Conservation (phyloP, 768 basidiomycete genomes). For the Lactarius sp. region DNA sequence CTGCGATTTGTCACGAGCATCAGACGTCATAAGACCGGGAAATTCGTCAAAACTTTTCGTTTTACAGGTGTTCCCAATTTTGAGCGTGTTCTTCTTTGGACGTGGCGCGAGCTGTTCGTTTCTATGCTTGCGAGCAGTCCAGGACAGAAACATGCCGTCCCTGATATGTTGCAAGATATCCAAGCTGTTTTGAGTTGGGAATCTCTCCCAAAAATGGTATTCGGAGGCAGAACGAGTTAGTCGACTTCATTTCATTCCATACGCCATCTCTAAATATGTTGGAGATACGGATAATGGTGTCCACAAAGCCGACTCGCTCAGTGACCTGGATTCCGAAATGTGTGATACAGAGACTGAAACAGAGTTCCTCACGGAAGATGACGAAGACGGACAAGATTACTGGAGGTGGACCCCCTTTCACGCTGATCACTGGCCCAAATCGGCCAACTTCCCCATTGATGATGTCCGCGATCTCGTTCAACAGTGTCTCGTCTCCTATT, state of each 20-base stretch:
- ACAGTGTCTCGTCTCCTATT: slow-evolving; percentile 41
- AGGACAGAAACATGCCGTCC: slow-evolving; percentile 34
- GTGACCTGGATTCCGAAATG: slow-evolving; percentile 1
- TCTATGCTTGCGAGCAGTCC: slow-evolving; percentile 43
- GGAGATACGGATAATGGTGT: not conserved
- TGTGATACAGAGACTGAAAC: not conserved
- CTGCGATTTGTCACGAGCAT: slow-evolving; percentile 45
- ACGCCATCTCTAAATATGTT: slow-evolving; percentile 17
- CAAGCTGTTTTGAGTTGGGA: slow-evolving; percentile 47
- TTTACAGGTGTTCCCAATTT: slow-evolving; percentile 46
- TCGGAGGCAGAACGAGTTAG: slow-evolving; percentile 48
- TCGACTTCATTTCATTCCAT: slow-evolving; percentile 5
- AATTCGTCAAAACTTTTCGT: slow-evolving; percentile 44
- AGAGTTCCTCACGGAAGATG: not conserved
- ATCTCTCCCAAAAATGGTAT: slow-evolving; percentile 47
- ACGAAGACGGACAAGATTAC: slow-evolving; percentile 15
- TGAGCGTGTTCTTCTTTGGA: slow-evolving; percentile 49
- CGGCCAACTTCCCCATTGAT: slow-evolving; percentile 38
- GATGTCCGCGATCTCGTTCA: slow-evolving; percentile 44
- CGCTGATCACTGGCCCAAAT: slow-evolving; percentile 49
- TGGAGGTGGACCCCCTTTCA: slow-evolving; percentile 33
- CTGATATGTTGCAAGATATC: slow-evolving; percentile 57
- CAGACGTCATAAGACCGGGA: slow-evolving; percentile 38
- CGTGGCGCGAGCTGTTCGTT: slow-evolving; percentile 66
- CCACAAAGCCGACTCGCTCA: not conserved